Evolutionary conservation across 2,329 filamentous ascomycete genomes (phyloP).

Genomic region (Cladobotryum protrusum): DNA sequence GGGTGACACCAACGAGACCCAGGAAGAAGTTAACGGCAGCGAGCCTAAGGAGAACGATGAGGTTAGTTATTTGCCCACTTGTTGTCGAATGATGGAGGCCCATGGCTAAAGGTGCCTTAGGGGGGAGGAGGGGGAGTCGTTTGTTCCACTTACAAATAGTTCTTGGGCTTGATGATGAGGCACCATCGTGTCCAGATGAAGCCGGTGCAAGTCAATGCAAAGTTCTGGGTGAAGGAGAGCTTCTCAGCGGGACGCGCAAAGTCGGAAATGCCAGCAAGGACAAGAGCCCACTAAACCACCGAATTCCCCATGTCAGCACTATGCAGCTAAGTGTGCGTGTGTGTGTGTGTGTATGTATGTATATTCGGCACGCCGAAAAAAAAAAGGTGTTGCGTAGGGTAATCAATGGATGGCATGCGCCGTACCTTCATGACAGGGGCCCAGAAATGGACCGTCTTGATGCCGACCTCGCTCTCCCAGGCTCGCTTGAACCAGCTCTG

Average conservation of each 20-base stretch:
- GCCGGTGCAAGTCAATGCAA: conserved; percentile 82
- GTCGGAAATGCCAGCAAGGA: conserved; percentile 87
- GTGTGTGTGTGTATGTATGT: background rate
- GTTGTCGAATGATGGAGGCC: no score
- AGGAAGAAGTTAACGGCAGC: conserved; percentile 98
- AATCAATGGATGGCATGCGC: no score
- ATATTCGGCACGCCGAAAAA: background rate
- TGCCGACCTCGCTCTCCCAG: conserved; percentile 73
- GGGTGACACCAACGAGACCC: conserved; percentile 75
- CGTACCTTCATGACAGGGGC: conserved; percentile 80
- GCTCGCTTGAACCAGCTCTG: conserved; percentile 65
- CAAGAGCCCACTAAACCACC: conserved; percentile 73
- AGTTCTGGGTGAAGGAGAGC: conserved; percentile 89
- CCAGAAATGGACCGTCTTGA: conserved; percentile 99
- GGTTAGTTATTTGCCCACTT: no score
- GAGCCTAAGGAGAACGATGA: conserved; percentile 47
- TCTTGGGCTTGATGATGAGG: conserved; percentile 90
- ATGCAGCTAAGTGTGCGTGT: background rate
- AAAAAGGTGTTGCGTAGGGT: background rate
- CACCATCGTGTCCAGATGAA: conserved; percentile 99
- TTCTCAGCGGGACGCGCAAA: conserved; percentile 86
- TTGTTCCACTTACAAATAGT: conserved; percentile 68
- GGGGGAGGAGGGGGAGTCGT: no score
- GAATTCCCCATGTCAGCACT: background rate
- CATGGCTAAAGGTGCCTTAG: background rate